These are phyloP conservation scores for Otatea glauca DNA, from an alignment of 176 grass and related monocot species.

Conservation along the genomic window DNA sequence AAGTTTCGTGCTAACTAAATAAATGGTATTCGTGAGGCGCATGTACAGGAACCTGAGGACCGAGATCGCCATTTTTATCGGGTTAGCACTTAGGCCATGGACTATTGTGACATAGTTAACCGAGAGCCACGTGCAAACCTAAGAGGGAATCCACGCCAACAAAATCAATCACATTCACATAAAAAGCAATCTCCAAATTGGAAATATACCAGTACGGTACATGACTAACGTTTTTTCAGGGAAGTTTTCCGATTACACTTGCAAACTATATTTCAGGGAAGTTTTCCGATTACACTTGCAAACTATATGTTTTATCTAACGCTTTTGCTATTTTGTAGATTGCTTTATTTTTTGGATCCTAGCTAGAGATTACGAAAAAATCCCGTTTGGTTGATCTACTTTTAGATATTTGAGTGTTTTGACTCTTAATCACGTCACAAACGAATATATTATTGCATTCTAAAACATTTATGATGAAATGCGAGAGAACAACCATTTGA, in stretches of 20 bases:
- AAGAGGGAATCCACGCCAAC: slow-evolving; percentile 40
- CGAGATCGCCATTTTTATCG: slow-evolving; percentile 37
- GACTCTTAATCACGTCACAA: no score
- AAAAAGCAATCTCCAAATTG: not conserved
- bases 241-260: not conserved
- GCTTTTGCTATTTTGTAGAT: no score
- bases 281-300: not conserved
- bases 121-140: slow-evolving; percentile 49
- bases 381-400: no score
- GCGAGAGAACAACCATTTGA: no score
- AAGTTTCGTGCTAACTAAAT: slow-evolving; percentile 46
- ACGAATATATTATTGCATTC: no score
- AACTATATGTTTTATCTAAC: not conserved
- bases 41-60: slow-evolving; percentile 55
- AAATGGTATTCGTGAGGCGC: slow-evolving; percentile 33
- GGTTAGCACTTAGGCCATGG: slow-evolving; percentile 22
- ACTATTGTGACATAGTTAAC: slow-evolving; percentile 28
- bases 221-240: slow-evolving; percentile 22
- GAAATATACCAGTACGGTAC: not conserved
- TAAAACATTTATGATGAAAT: no score
- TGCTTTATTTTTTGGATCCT: no score
- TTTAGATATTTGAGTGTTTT: no score
- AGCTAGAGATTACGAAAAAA: no score
- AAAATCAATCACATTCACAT: slow-evolving; percentile 24
- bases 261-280: not conserved